Evolutionary conservation across 2,329 filamentous ascomycete species (phyloP), one percentile per base, ranked within the genome.

Genomic region (Hypoxylon sp.): DNA sequence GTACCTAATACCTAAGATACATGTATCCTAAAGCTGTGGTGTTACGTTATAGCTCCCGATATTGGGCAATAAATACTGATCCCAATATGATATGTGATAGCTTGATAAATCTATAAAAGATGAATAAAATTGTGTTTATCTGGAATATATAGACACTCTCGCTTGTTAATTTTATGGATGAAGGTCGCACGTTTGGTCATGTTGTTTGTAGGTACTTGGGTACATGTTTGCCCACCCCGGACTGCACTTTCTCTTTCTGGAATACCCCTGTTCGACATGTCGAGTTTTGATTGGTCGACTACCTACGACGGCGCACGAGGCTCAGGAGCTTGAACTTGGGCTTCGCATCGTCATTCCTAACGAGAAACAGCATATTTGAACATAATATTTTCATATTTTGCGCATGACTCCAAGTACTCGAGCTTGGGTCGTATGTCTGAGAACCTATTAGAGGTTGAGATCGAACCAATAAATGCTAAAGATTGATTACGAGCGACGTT

Each of bases 281-380:
- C 14, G 11, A 3, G 17, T 5, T 57, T 14, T 72, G 55, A 72
- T 73, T 73, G 70, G 72, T 20, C 17, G 14, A 33, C 50, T 37
- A 14, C 51, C 50, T 65, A 17, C 46, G 50, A 50, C 63, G 66
- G 66, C 64, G 70, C 70, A 72, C 72, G 68, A 73, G 72, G 72
- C 68, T 73, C 66, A 66, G 70, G 68, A 72, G 68, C 70, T 71
- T 62, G 66, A 66, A 57, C 59, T 71, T 66, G 50, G 66, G 69
- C 66, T 64, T 66, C 56, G 51, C 66, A 66, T 71, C 66, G 60
- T 62, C 58, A 72, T 68, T 65, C 31, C 25, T 31, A 22, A 27
- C 25, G 5, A 35, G 13, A 57, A 62, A 49, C 31, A 64, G 42
- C 54, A 57, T 50, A 20, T 49, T 57, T 58, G 35, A 66, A 61